Conservation (phyloP, 1,139 yeast species). For the Debaryomycetaceae sp. region DNA sequence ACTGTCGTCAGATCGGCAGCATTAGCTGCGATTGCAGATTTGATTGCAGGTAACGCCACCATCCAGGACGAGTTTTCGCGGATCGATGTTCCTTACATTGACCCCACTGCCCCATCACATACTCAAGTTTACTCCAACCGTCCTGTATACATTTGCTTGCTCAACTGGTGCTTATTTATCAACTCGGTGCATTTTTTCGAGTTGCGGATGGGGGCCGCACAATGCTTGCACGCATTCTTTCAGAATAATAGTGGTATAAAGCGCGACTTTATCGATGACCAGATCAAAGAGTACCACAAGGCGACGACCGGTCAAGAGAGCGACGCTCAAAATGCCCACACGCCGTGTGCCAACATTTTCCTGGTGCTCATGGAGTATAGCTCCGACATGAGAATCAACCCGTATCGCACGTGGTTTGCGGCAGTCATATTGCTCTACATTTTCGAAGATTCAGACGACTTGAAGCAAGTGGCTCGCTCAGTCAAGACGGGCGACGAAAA, state of each 20-base stretch:
- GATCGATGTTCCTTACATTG: constrained; percentile 86
- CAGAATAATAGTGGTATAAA: constrained; percentile 55
- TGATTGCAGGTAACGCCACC: constrained; percentile 52
- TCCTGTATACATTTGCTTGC: constrained; percentile 65
- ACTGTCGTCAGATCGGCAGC: constrained; percentile 56
- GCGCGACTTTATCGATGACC: constrained; percentile 51
- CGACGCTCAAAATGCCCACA: constrained; percentile 1
- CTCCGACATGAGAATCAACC: constrained; percentile 64
- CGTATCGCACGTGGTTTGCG: constrained; percentile 85
- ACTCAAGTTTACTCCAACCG: constrained; percentile 25
- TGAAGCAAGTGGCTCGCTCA: constrained; percentile 38
- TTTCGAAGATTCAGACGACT: constrained; percentile 46
- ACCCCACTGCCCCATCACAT: constrained; percentile 59
- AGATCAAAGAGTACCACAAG: constrained; percentile 37
- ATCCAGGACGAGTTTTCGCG: constrained; percentile 63
- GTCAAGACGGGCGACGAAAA: constrained; percentile 59
- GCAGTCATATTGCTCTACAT: constrained; percentile 53
- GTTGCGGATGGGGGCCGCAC: constrained; percentile 60
- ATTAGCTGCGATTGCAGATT: constrained; percentile 63
- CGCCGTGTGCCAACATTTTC: constrained; percentile 45
- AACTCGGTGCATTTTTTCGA: constrained; percentile 82
- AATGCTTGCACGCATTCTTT: constrained; percentile 59
- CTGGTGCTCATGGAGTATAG: constrained; percentile 68
- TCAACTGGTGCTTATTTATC: constrained; percentile 71
- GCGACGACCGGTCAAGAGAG: constrained; percentile 18